Base-by-base conservation (phyloP, 352 stramenopile genomes). In the Globisporangium spinosum region DNA sequence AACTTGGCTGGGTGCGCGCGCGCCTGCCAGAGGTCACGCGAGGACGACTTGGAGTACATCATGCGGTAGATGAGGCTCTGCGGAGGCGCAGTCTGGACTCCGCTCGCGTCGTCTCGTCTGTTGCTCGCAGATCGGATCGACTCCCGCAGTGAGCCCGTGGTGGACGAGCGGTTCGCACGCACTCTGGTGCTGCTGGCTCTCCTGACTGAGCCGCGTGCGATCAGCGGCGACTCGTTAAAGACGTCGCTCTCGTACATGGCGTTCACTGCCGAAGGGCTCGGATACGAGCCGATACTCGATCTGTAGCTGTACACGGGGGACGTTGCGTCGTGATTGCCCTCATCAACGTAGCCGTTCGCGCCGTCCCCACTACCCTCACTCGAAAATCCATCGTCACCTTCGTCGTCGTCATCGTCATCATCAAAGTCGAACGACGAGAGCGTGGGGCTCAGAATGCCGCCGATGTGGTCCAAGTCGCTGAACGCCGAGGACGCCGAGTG, bases 371-470 rank as follows among this genome's bases (percentile, higher is more conserved):
- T 68, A 22, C 27, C 57, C 17, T 32, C 43, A 22, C 58, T 65
- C 35, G 40, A 64, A 3, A 56, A 62, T 12, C 38, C 25, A 38
- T 57, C 61, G 22, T 66, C 65, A 35, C 66, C 68, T 7, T 70
- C 61, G 38, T 64, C 65, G 34, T 70, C 68, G 5, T 70, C 61
- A 20, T 70, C 77, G 15, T 70, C 75, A 58, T 93, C 85, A 25
- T 95, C 87, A 77, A 95, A 90, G 70, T 95, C 87, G 57, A 95
- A 95, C 2, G 87, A 94, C 45, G 85, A 91, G 22, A 95, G 73
- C 54, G 87, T 94, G 56, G 87, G 87, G 69, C 85, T 95, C 58
- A 95, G 70, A 40, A 95, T 69, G 61, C 74, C 82, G 2, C 77
- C 82, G 25, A 88, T 82, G 54, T 90, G 79, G 66, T 91, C 75